Evolutionary conservation across 2,329 filamentous ascomycete genomes (phyloP), one percentile per base, ranked within the genome.

Genomic region (Rhinocladiella mackenziei): DNA sequence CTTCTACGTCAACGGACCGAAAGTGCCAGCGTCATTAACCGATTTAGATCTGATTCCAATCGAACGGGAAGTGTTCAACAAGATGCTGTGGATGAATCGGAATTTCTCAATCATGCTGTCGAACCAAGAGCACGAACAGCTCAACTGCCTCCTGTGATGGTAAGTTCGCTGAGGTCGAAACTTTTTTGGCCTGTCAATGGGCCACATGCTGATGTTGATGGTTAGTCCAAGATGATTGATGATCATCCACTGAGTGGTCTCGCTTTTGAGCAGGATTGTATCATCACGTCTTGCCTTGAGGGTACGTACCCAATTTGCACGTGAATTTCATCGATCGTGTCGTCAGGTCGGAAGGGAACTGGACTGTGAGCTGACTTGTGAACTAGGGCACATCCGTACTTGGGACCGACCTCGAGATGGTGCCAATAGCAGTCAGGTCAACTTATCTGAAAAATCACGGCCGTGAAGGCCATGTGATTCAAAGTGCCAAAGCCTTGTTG

Each of bases 241-340:
- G 80, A 83, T 49, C 88, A 97, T 65, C 89, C 89, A 40, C 73
- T 94, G 33, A 86, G 81, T 63, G 95, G 89, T 84, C 68, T 98
- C 28, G 86, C 83, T n/a, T 98, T 98, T 59, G 89, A 91, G 42
- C 84, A 96, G 62, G 83, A 94, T 58, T 84, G 84, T 52, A 95
- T 98, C 55, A 82, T 97, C 60, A 96, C 89, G 25, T 88, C 87
- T 55, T 96, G 89, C 68, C 85, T 88, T 62, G 86, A 83, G 68
- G 91, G 91, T 94, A 72, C 65, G 83, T 73, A 34, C 32, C 26
- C 25, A 39, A n/a, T 31, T 37, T 29, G 37, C 20, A 20, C 50
- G 46, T 56, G 39, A 57, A 30, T n/a, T n/a, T n/a, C n/a, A n/a
- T n/a, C n/a, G n/a, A n/a, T n/a, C n/a, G n/a, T n/a, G n/a, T n/a